Conservation (phyloP, 1,139 yeast genomes). For the Kluyveromyces sp. region DNA sequence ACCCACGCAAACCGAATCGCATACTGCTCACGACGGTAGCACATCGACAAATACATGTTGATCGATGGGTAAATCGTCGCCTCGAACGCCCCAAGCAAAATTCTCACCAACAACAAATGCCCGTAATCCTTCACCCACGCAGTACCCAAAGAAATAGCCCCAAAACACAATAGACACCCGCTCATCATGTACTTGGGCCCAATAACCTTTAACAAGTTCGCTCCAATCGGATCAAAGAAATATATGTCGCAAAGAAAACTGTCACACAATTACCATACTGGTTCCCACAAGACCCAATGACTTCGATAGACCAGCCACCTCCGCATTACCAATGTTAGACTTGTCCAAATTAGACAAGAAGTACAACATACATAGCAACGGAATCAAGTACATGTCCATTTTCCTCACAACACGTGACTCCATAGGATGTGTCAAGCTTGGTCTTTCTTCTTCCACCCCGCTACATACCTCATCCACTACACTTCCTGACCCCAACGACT, state of each 20-base stretch:
- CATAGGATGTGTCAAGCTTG: constrained; percentile 24
- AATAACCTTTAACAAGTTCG: constrained; percentile 33
- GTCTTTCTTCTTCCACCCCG: constrained; percentile 14
- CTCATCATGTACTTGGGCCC: constrained; percentile 30
- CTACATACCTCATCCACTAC: neutral
- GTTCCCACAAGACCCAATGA: constrained; percentile 40
- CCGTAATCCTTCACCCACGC: constrained; percentile 39
- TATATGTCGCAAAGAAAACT: constrained; percentile 49
- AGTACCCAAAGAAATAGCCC: constrained; percentile 44
- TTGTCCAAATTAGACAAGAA: constrained; percentile 51
- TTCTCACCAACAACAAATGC: constrained; percentile 38
- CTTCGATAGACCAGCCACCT: constrained; percentile 47
- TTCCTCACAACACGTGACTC: constrained; percentile 40
- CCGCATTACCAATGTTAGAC: constrained; percentile 54
- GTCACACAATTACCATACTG: constrained; percentile 49
- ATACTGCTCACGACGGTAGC: constrained; percentile 37
- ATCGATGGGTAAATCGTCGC: constrained; percentile 48
- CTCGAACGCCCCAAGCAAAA: constrained; percentile 47
- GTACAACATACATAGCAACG: constrained; percentile 46
- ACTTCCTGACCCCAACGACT: neutral
- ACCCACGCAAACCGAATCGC: constrained; percentile 38
- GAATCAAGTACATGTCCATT: constrained; percentile 45
- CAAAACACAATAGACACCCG: constrained; percentile 37
- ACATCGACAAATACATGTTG: constrained; percentile 34
- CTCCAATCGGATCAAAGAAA: constrained; percentile 48